Base-by-base conservation (phyloP, 768 basidiomycete species). In the Serendipita sp. region DNA sequence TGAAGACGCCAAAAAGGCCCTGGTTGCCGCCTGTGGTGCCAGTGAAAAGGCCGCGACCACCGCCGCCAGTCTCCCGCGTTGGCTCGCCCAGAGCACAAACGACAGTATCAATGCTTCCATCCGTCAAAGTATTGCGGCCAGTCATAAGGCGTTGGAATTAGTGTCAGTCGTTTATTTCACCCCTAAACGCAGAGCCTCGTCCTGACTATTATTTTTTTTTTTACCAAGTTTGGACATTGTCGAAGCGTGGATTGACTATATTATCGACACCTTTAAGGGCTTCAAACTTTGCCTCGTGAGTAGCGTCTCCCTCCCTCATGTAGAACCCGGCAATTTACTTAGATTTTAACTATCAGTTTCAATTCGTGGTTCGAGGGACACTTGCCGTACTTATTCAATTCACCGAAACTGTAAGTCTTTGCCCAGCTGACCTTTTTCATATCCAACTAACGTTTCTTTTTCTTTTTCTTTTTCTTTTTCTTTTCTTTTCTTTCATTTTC, bases 31-130 rank as follows among this genome's bases (percentile, higher is more conserved):
- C 68, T 97, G 93, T 74, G 78, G 79, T 66, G 92, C 93, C 1
- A 87, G 92, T 10, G 87, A 95, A 71, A 77, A 79, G 56, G 90
- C 92, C 10, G 88, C 90, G 23, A 87, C 86, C 23, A 79, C 85
- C 3, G 80, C 92, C 11, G 86, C 89, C 13, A 90, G 87, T 69
- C 81, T 96, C 79, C 92, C 93, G 3, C 79, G 89, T n/a, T 89
- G 85, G 71, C 78, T 96, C 78, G 92, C 92, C 1, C 75, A 85
- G 34, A 88, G 89, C 13, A 85, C 89, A 35, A 95, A 94, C 69
- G 77, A 83, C 65, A 87, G 88, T 71, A 83, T 91, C 66, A 79
- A 84, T 2, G 83, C 86, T 67, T 83, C 88, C 1, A 84, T 90
- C 65, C 91, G 94, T 69, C 88, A 79, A 10, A 82, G 85, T 0